A percentile compares a stretch with the other conserved stretches of the same genome.
These are phyloP conservation scores for Saccharomyces paradoxus DNA, from an alignment of 805 yeast species.

Conservation along the genomic window DNA sequence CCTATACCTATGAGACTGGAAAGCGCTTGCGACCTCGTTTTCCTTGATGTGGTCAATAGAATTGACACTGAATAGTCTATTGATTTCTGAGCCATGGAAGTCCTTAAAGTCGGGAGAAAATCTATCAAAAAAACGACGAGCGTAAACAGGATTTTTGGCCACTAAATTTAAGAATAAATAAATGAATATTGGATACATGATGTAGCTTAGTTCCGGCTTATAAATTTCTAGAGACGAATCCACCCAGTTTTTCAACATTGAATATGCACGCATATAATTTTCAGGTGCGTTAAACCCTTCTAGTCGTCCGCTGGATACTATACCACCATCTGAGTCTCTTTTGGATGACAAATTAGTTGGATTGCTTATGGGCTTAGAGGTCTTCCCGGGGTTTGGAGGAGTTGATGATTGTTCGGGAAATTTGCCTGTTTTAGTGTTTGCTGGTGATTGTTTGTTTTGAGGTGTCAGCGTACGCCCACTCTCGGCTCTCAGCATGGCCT, in stretches of 20 bases:
- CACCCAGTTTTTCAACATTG: constrained; percentile 77
- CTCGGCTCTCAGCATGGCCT: constrained; percentile 87
- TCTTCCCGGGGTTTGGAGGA: constrained; percentile 25
- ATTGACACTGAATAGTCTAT: constrained; percentile 62
- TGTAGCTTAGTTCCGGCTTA: constrained; percentile 74
- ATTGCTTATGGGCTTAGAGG: constrained; percentile 29
- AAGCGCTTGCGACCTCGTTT: constrained; percentile 72
- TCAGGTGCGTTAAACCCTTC: constrained; percentile 41
- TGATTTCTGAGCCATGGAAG: constrained; percentile 71
- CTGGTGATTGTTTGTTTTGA: constrained; percentile 39
- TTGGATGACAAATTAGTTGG: constrained; percentile 17
- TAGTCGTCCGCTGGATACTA: constrained; percentile 19
- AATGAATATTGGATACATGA: constrained; percentile 86
- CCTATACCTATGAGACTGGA: constrained; percentile 62
- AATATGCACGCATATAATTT: constrained; percentile 70
- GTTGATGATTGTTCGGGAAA: constrained; percentile 25
- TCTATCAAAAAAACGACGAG: constrained; percentile 67
- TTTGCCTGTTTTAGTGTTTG: constrained; percentile 38
- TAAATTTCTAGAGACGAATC: constrained; percentile 86
- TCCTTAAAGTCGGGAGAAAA: constrained; percentile 66
- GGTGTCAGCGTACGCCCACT: constrained; percentile 53
- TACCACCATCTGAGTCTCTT: constrained; percentile 25
- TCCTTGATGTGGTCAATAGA: constrained; percentile 75
- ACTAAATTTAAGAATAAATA: constrained; percentile 79
- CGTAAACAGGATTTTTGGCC: constrained; percentile 50